These are phyloP conservation scores for Corchorus olitorius DNA, from an alignment of 345 rosid species.

Conservation along the genomic window DNA sequence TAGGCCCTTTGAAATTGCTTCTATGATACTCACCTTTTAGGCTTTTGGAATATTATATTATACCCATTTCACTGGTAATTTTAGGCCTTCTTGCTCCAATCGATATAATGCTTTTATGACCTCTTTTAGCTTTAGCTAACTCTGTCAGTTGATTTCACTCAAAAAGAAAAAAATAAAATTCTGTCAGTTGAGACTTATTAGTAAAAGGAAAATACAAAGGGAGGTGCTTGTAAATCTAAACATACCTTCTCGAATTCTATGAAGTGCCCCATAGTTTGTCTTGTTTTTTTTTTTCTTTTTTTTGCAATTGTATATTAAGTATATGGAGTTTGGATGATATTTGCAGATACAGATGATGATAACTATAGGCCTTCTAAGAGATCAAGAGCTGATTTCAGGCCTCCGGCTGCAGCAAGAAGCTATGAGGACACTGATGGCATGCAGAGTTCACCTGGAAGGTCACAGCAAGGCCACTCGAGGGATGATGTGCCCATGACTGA, in stretches of 20 bases:
- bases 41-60: not conserved
- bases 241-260: not conserved
- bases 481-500: slow-evolving; percentile 94
- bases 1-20: not conserved
- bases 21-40: not conserved
- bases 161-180: no score
- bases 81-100: not conserved
- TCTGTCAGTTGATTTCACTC: not conserved
- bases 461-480: slow-evolving; percentile 58
- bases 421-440: slow-evolving; percentile 67
- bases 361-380: slow-evolving; percentile 84
- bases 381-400: slow-evolving; percentile 66
- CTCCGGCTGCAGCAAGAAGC: slow-evolving; percentile 54
- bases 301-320: not conserved
- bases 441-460: slow-evolving; percentile 80
- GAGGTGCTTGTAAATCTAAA: not conserved
- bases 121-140: not conserved
- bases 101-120: not conserved
- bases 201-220: not conserved
- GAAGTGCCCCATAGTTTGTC: not conserved
- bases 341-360: slow-evolving; percentile 81
- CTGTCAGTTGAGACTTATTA: not conserved
- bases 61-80: not conserved
- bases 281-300: not conserved
- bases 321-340: not conserved